Evolutionary conservation across 768 basidiomycete species (phyloP), one percentile per base, ranked within the genome.

Genomic region (Daedaleopsis nitida): DNA sequence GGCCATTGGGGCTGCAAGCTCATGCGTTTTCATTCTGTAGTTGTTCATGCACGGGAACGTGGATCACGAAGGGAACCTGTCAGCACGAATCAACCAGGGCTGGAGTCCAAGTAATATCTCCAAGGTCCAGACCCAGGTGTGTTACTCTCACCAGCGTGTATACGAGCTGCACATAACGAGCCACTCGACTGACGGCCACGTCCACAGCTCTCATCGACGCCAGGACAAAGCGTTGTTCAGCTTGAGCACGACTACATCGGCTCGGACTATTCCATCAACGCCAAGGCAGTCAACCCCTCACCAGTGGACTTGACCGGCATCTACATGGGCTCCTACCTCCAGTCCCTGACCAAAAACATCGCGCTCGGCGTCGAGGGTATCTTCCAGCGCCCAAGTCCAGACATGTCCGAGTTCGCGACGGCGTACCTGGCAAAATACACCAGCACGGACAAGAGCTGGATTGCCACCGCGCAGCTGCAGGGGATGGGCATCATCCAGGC

Each of bases 191-290:
- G 64, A 68, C 68, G 59, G 60, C 64, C 51, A 58, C 62, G 65
- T 60, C 62, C 32, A 27, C 72, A 96, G 93, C 80, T 97, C 65
- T 89, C 91, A 38, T 77, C 83, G 71, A 82, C 86, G 75, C 76
- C 78, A 16, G 91, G 91, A 17, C 94, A 94, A 72, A 96, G 89
- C 66, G 93, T 97, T 90, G 75, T 97, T 58, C 92, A 96, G 68
- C 66, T 96, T 45, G 97, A 99, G 75, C 96, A 99, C 69, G 97
- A 98, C 75, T 91, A 91, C 73, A 84, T 86, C 67, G 96, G 95
- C 24, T 81, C 80, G 59, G 96, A 98, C 75, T 97, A 89, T 76
- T 87, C 85, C 58, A 65, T 95, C 43, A 96, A 95, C 72, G 69
- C 85, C 68, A 97, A 97, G 75, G 87, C 90, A 13, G 82, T 96